A percentile compares a stretch with the other conserved stretches of the same genome.
Evolutionary conservation across 345 rosid species (phyloP).

Genomic region (Dipteronia dyeriana): DNA sequence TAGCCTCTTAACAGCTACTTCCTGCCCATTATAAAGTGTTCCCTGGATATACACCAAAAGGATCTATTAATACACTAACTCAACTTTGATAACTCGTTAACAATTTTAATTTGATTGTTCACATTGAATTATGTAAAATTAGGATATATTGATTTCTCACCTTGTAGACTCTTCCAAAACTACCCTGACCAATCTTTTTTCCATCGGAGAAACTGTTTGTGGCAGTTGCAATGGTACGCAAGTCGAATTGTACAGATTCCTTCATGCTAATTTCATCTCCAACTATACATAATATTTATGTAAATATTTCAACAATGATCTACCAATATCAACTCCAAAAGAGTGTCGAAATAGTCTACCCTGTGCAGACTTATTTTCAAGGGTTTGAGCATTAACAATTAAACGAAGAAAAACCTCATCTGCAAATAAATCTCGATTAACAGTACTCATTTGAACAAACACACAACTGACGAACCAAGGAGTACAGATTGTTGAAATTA

Average conservation of each 20-base stretch:
- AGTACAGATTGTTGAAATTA: too few relatives aligned
- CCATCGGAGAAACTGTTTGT: constrained; percentile 12
- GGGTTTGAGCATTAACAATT: too few relatives aligned
- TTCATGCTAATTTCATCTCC: background rate
- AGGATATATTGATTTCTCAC: background rate
- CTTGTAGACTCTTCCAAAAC: constrained; percentile 11
- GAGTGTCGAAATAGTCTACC: too few relatives aligned
- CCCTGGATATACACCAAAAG: constrained; percentile 32
- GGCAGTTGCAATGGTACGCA: background rate
- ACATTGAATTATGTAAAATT: too few relatives aligned
- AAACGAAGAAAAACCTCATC: too few relatives aligned
- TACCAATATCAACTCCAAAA: too few relatives aligned
- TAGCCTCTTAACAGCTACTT: constrained; percentile 46
- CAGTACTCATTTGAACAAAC: too few relatives aligned
- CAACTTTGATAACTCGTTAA: background rate
- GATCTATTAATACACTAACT: background rate
- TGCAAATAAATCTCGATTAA: too few relatives aligned
- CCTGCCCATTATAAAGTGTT: constrained; percentile 29
- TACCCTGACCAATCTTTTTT: constrained; percentile 11
- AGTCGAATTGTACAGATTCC: background rate
- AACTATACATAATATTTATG: background rate
- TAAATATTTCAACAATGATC: too few relatives aligned
- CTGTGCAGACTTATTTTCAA: too few relatives aligned
- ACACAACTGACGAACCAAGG: too few relatives aligned
- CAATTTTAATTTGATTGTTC: too few relatives aligned